These are phyloP conservation scores for Fagus sylvatica DNA, from an alignment of 306 rosid species.

Conservation along the genomic window DNA sequence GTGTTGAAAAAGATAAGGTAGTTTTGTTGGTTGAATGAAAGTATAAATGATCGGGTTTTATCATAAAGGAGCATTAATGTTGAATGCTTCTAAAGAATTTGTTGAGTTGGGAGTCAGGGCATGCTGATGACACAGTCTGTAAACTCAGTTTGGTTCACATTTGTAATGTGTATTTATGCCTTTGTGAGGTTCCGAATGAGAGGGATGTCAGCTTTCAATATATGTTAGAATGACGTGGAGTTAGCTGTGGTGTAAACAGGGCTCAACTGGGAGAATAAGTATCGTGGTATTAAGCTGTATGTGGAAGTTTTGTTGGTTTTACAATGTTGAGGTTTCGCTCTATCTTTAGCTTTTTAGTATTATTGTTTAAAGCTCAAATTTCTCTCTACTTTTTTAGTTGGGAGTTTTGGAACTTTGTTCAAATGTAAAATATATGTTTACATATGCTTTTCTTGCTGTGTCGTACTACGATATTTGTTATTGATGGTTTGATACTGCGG, in stretches of 20 bases:
- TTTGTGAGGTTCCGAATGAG: background rate
- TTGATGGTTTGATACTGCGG: background rate
- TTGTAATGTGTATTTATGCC: background rate
- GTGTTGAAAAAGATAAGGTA: background rate
- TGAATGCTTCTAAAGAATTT: background rate
- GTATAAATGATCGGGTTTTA: background rate
- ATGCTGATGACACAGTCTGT: background rate
- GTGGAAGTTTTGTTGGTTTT: too few relatives aligned
- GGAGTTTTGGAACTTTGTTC: background rate
- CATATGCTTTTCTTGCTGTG: background rate
- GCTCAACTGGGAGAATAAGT: background rate
- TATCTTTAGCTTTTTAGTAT: background rate
- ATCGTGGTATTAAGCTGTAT: background rate
- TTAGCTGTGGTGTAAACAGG: background rate
- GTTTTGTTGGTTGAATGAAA: background rate
- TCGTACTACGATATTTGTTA: background rate
- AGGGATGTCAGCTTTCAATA: background rate
- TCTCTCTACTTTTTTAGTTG: background rate
- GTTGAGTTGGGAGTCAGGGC: background rate
- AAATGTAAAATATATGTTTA: background rate
- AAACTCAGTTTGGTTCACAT: background rate
- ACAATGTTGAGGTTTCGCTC: too few relatives aligned
- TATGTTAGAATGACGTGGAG: background rate
- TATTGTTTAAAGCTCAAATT: background rate
- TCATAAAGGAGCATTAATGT: background rate